phyloP scores from a whole-genome alignment of 1,284 basidiomycete species.

The Porogramme epimiltina region DNA sequence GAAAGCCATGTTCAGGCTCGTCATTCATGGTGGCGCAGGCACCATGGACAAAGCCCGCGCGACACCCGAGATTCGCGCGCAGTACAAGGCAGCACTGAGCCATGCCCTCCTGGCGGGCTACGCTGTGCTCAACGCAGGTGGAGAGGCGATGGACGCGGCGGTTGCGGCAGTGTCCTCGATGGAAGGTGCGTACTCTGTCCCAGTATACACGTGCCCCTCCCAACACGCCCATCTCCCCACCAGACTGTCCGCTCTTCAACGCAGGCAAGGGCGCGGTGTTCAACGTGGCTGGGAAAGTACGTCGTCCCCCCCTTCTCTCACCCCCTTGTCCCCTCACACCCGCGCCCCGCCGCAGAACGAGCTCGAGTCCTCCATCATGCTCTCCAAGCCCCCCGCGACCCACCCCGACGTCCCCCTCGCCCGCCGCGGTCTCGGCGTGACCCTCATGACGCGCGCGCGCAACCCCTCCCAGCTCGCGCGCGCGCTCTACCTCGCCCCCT shows the following conservation, averaged over 20 bases:
- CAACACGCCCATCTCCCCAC: not conserved
- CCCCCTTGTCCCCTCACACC: not conserved
- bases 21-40: conserved; percentile 82
- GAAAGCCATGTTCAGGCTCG: conserved; percentile 48
- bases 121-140: conserved; percentile 60
- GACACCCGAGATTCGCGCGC: conserved; percentile 61
- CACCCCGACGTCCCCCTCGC: conserved; percentile 58
- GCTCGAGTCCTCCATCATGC: conserved; percentile 78
- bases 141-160: conserved; percentile 82
- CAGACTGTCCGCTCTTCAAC: conserved; percentile 81
- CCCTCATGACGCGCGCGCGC: conserved; percentile 65
- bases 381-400: conserved; percentile 69
- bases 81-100: conserved; percentile 58
- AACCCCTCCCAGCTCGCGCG: conserved; percentile 78
- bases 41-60: conserved; percentile 60
- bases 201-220: not conserved
- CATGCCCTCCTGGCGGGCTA: conserved; percentile 65
- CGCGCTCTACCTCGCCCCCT: conserved; percentile 67
- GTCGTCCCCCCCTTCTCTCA: not conserved
- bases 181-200: conserved; percentile 55
- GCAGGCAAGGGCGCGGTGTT: conserved; percentile 80
- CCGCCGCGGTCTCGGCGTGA: conserved; percentile 63
- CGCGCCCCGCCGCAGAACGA: conserved; percentile 59
- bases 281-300: conserved; percentile 74
- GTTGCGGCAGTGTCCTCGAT: conserved; percentile 72